Conservation (phyloP, 305 asterid genomes). For the Lippia alba region DNA sequence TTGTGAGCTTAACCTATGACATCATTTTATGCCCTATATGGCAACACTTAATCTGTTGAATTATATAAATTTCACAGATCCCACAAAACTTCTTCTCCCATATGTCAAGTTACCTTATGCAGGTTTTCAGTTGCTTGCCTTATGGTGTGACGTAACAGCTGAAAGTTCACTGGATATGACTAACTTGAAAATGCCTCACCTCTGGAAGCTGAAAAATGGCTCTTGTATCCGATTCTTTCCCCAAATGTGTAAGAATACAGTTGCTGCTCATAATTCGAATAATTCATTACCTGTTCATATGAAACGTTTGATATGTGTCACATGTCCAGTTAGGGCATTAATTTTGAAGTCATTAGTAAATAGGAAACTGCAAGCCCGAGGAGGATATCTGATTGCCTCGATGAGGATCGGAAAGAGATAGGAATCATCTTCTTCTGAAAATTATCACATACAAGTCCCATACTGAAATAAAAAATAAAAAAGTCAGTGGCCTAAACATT, state of each 20-base stretch:
- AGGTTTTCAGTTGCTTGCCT: slow-evolving; percentile 74
- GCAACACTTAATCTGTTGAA: background rate
- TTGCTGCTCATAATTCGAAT: slow-evolving; percentile 15
- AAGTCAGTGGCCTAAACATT: slow-evolving; percentile 4
- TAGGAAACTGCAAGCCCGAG: slow-evolving; percentile 49
- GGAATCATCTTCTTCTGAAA: background rate
- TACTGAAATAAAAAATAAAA: background rate
- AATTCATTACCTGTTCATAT: slow-evolving; percentile 6
- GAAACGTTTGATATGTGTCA: slow-evolving; percentile 11
- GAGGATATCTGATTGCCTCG: no score
- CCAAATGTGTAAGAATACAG: slow-evolving; percentile 63
- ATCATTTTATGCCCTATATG: background rate
- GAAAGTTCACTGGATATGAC: slow-evolving; percentile 90
- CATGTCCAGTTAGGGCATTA: slow-evolving; percentile 22
- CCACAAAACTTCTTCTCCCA: background rate
- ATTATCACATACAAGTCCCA: background rate
- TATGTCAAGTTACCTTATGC: slow-evolving; percentile 39
- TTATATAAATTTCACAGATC: background rate
- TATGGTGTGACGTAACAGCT: slow-evolving; percentile 77
- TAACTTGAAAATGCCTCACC: slow-evolving; percentile 84
- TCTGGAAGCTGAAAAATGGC: slow-evolving; percentile 91
- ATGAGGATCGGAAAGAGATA: background rate
- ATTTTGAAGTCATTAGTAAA: slow-evolving; percentile 77
- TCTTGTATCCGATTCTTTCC: slow-evolving; percentile 68
- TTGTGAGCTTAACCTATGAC: background rate